Conservation (phyloP, 768 basidiomycete species). For the Macrolepiota albuminosa region DNA sequence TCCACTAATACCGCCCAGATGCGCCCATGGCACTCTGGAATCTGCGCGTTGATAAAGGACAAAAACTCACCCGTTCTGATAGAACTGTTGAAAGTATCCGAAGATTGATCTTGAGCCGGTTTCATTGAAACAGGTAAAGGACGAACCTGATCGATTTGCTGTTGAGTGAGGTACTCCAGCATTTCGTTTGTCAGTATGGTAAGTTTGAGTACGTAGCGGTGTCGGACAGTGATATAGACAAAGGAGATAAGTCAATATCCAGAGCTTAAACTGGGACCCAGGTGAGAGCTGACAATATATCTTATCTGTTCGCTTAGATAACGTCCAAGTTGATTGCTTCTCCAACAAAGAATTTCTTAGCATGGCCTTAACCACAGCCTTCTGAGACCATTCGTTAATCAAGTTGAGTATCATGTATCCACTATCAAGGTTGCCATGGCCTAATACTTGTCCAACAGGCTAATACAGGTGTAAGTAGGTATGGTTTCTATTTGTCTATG, state of each 20-base stretch:
- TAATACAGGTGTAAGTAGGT: not conserved
- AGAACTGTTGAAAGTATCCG: slow-evolving; percentile 35
- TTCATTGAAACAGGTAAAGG: not conserved
- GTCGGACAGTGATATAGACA: not conserved
- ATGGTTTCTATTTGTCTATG: not conserved
- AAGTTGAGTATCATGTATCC: too few relatives aligned
- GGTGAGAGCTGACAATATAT: not conserved
- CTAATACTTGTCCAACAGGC: too few relatives aligned
- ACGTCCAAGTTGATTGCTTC: not conserved
- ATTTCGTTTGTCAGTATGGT: slow-evolving; percentile 13
- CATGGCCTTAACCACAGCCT: too few relatives aligned
- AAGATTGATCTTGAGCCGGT: slow-evolving; percentile 1
- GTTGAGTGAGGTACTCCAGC: slow-evolving; percentile 47
- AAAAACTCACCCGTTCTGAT: slow-evolving; percentile 48
- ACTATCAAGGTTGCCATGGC: too few relatives aligned
- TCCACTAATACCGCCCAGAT: not conserved
- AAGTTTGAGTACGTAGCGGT: not conserved
- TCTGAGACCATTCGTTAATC: not conserved
- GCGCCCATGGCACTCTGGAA: not conserved
- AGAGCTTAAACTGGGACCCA: too few relatives aligned
- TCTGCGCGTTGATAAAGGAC: not conserved
- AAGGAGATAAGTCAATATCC: too few relatives aligned
- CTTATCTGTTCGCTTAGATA: slow-evolving; percentile 4
- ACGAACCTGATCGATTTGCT: slow-evolving; percentile 55
- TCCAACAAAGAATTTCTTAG: too few relatives aligned